Conservation (phyloP, 805 yeast genomes). For the Torulaspora delbrueckii region DNA sequence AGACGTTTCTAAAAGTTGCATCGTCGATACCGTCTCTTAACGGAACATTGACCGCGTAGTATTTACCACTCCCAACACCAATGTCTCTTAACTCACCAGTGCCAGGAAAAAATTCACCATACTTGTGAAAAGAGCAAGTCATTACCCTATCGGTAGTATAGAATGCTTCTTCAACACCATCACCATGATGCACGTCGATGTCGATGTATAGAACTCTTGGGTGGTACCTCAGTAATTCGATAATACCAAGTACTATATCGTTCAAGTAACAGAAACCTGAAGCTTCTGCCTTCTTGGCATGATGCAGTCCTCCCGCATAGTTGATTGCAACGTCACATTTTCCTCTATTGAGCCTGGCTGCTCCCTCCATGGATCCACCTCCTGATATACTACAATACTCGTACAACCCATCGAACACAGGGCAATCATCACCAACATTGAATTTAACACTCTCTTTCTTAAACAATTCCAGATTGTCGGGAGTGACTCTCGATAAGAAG, state of each 20-base stretch:
- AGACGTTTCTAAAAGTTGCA: conserved; percentile 67
- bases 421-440: conserved; percentile 92
- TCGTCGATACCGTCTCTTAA: conserved; percentile 94
- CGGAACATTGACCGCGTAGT: conserved; percentile 88
- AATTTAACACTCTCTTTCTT: conserved; percentile 83
- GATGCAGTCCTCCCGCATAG: conserved; percentile 96
- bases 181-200: conserved; percentile 95
- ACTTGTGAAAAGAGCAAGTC: conserved; percentile 95
- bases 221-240: conserved; percentile 80
- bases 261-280: conserved; percentile 93
- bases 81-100: conserved; percentile 88
- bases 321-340: conserved; percentile 92
- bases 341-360: conserved; percentile 76
- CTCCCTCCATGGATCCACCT: conserved; percentile 93
- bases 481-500: conserved; percentile 82
- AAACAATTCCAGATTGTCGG: conserved; percentile 84
- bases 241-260: conserved; percentile 85
- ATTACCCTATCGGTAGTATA: conserved; percentile 91
- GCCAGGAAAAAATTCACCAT: conserved; percentile 95
- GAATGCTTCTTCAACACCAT: conserved; percentile 97
- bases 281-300: conserved; percentile 92
- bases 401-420: conserved; percentile 90
- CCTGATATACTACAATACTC: conserved; percentile 85
- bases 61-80: conserved; percentile 85
- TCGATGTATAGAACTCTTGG: conserved; percentile 91